Evolutionary conservation across 176 grass and related monocot species (phyloP), one percentile per base, ranked within the genome.

Genomic region (Carex pumila): DNA sequence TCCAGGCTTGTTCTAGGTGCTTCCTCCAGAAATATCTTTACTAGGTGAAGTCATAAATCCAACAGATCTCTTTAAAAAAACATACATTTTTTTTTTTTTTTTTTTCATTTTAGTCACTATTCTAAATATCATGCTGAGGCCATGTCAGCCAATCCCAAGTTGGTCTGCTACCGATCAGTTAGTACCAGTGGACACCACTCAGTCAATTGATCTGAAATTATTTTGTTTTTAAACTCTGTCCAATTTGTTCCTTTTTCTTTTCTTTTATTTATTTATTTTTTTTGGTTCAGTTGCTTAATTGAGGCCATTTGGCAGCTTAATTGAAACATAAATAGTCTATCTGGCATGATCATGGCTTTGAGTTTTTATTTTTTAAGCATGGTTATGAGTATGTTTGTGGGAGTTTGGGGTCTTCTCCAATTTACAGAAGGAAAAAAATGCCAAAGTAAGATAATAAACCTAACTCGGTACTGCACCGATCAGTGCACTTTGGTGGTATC

Each of bases 1-100:
- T 83, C 68, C 70, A 97, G 86, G 79, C 81, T 97, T 75, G 94
- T 91, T 55, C 12, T 97, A 77, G 94, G 91, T 81, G 85, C 91
- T 84, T 90, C 94, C 0, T 86, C 89, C 1, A 91, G 39, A 83
- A 93, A 87, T 88, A 81, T 97, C 85, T 90, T 97, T 84, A 77
- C 81, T 55, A 90, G 91, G 94, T 97, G 90, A 85, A 85, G 76
- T 86, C 29, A 45, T 83, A 67, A 84, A 65, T 55, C 41, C 53
- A 64, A 62, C 52, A 54, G 6, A 14, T 58, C 9, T 43, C 49
- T 43, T 56, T 18, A 50, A 65, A 55, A 71, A 81, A 62, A 75
- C 8, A 78, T 64, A 39, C 37, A 61, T 4, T 14, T 39, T 53
- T 77, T 52, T 61, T 79, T 65, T 0, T 3, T 34, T 18, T 34